Percentiles rank a stretch among this genome's conserved stretches.
Evolutionary conservation across 2,329 filamentous ascomycete species (phyloP).

Genomic region (Lasiodiplodia theobromae): DNA sequence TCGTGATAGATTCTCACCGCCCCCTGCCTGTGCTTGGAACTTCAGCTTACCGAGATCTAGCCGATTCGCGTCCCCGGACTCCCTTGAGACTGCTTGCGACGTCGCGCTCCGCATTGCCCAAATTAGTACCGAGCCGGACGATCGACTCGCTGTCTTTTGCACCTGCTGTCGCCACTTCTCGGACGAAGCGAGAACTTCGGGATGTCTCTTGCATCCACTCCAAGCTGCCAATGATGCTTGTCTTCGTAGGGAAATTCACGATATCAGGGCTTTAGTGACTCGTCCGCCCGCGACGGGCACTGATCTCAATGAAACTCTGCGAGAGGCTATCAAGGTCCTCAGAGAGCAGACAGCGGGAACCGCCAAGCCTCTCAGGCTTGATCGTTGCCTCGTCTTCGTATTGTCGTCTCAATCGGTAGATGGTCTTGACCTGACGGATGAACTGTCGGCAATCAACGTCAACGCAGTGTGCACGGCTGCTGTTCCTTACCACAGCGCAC

Average conservation of each 20-base stretch:
- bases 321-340: constrained; percentile 28
- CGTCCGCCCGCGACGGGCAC: constrained; percentile 7
- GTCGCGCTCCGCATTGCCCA: constrained; percentile 24
- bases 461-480: constrained; percentile 28
- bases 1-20: not conserved
- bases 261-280: constrained; percentile 23
- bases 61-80: constrained; percentile 29
- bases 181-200: constrained; percentile 12
- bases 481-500: constrained; percentile 24
- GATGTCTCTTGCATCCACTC: constrained; percentile 31
- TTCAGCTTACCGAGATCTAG: constrained; percentile 24
- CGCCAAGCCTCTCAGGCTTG: constrained; percentile 24
- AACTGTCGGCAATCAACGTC: constrained; percentile 18
- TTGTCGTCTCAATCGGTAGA: constrained; percentile 32
- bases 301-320: constrained; percentile 28
- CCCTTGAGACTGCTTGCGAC: constrained; percentile 30
- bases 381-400: constrained; percentile 31
- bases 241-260: constrained; percentile 26
- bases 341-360: constrained; percentile 4
- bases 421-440: constrained; percentile 5
- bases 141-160: constrained; percentile 33
- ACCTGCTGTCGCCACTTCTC: constrained; percentile 30
- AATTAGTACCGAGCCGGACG: constrained; percentile 20
- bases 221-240: constrained; percentile 7
- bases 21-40: constrained; percentile 3